These are phyloP conservation scores for Beverwykella pulmonaria DNA, from an alignment of 495 filamentous ascomycete species.

Conservation along the genomic window DNA sequence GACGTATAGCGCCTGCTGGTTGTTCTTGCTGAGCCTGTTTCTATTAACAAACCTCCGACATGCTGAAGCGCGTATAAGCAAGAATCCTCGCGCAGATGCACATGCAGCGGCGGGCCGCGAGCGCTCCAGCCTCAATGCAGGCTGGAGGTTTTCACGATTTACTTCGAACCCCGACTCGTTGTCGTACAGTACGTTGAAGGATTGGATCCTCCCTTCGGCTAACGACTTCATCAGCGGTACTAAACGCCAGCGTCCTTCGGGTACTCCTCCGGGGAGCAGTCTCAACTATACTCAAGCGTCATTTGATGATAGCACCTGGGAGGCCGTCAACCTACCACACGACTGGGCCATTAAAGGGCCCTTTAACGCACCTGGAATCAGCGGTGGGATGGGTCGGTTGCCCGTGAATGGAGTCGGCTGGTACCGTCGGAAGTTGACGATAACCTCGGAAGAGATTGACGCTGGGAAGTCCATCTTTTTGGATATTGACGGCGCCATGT, in stretches of 20 bases:
- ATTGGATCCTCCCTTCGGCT: conserved; percentile 48
- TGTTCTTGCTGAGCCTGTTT: too few species aligned
- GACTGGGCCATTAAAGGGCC: conserved; percentile 54
- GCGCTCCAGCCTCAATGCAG: conserved; percentile 43
- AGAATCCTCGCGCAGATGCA: too few species aligned
- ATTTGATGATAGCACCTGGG: conserved; percentile 50
- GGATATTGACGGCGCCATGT: conserved; percentile 56
- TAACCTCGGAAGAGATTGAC: conserved; percentile 36
- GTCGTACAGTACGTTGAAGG: conserved; percentile 45
- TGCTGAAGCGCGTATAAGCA: too few species aligned
- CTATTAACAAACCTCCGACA: too few species aligned
- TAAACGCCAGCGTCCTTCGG: conserved; percentile 43
- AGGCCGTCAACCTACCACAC: conserved; percentile 48
- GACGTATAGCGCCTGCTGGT: too few species aligned
- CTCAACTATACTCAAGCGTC: conserved; percentile 44
- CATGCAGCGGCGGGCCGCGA: conserved; percentile 35
- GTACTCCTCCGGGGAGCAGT: conserved; percentile 36
- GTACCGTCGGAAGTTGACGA: conserved; percentile 51
- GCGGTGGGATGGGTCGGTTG: conserved; percentile 61
- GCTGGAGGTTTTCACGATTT: conserved; percentile 48
- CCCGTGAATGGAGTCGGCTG: conserved; percentile 53
- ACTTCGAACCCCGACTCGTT: conserved; percentile 46
- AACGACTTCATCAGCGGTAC: conserved; percentile 48
- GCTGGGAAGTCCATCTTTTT: conserved; percentile 47
- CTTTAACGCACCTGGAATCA: conserved; percentile 47